These are phyloP conservation scores for Microthlaspi erraticum DNA, from an alignment of 345 rosid genomes.

Conservation along the genomic window DNA sequence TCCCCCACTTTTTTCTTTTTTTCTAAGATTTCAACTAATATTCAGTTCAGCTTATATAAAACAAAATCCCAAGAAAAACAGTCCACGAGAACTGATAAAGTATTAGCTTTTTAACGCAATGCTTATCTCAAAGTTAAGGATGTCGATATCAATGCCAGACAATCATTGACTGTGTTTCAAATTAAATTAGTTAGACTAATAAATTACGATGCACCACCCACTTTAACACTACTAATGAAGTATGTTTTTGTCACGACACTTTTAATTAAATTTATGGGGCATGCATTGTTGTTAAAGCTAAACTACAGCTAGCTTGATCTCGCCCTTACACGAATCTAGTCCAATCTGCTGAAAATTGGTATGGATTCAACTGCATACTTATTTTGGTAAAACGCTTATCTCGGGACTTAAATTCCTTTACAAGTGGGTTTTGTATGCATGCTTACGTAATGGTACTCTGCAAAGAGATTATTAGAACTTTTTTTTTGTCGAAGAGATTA, in stretches of 20 bases:
- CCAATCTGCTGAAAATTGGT: background rate
- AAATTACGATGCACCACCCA: slow-evolving; percentile 16
- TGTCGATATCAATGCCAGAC: background rate
- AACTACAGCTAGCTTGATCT: background rate
- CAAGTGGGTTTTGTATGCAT: too few species aligned
- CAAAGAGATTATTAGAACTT: slow-evolving; percentile 3
- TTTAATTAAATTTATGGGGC: too few species aligned
- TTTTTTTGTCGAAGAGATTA: too few species aligned
- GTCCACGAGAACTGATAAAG: background rate
- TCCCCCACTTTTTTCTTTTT: background rate
- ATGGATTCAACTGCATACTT: background rate
- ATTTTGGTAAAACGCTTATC: too few species aligned
- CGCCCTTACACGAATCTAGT: background rate
- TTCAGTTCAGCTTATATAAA: background rate
- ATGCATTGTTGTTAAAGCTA: background rate
- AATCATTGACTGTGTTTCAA: background rate
- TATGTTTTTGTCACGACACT: slow-evolving; percentile 12
- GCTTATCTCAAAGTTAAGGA: slow-evolving; percentile 7
- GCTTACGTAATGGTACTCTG: background rate
- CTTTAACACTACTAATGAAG: slow-evolving; percentile 5
- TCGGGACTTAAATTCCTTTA: too few species aligned
- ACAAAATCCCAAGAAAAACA: background rate
- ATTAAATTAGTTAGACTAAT: background rate
- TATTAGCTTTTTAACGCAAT: slow-evolving; percentile 20
- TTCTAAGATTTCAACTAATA: background rate